Evolutionary conservation across 164 flowering plant genomes (phyloP).

Genomic region (Magnolia kwangsiensis): DNA sequence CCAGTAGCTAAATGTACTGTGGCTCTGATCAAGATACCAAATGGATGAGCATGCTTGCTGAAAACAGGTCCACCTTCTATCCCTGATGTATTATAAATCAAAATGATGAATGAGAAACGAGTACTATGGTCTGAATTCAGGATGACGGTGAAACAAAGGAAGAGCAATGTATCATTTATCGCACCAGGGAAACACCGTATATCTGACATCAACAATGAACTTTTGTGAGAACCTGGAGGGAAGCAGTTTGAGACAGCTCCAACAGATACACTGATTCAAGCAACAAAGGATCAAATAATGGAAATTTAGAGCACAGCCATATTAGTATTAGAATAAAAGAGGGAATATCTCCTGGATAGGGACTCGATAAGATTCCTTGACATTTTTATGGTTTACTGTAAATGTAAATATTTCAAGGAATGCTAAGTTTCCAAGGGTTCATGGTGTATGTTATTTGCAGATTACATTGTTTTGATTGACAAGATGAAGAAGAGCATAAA

Average conservation of each 20-base stretch:
- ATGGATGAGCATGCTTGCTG: conserved; percentile 39
- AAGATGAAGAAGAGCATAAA: too few relatives aligned
- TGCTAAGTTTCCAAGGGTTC: too few relatives aligned
- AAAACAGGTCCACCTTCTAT: conserved; percentile 97
- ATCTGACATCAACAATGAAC: conserved; percentile 84
- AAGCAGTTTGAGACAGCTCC: conserved; percentile 76
- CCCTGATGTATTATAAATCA: conserved; percentile 39
- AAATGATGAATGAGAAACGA: conserved; percentile 11
- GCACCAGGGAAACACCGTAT: conserved; percentile 91
- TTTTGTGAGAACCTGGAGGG: conserved; percentile 46
- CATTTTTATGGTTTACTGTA: background rate
- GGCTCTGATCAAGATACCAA: conserved; percentile 51
- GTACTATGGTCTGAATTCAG: conserved; percentile 1
- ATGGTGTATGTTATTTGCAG: too few relatives aligned
- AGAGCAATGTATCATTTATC: conserved; percentile 16
- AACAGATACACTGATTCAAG: conserved; percentile 59
- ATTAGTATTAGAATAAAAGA: conserved; percentile 3
- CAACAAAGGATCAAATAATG: conserved; percentile 16
- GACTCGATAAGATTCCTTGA: conserved; percentile 2
- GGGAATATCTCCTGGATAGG: background rate
- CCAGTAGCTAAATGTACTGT: conserved; percentile 64
- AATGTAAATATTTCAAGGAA: background rate
- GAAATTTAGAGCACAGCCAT: conserved; percentile 2
- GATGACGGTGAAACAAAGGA: background rate
- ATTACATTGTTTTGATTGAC: too few relatives aligned